Percentiles rank a stretch among this genome's conserved stretches.
Evolutionary conservation across 805 yeast genomes (phyloP).

Genomic region (Maudiozyma barnettii): DNA sequence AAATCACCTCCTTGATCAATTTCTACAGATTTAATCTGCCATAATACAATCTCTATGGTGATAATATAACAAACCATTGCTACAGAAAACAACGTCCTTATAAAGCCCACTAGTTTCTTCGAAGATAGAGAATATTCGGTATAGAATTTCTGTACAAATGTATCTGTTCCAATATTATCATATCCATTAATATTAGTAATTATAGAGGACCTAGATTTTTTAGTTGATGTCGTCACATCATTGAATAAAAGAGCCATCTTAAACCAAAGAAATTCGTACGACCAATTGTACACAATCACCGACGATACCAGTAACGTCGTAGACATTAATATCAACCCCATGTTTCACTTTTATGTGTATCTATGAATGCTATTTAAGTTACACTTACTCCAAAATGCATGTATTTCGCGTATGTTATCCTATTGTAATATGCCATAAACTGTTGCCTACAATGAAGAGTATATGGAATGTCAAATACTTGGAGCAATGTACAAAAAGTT

Average conservation of each 20-base stretch:
- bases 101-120: slow-evolving; percentile 8
- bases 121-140: slow-evolving; percentile 26
- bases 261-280: slow-evolving; percentile 16
- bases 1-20: slow-evolving; percentile 11
- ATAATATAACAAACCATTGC: slow-evolving; percentile 22
- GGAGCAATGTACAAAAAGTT: no score
- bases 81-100: slow-evolving; percentile 19
- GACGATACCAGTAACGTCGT: slow-evolving; percentile 5
- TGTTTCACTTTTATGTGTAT: not conserved
- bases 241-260: slow-evolving; percentile 18
- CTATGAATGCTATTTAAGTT: not conserved
- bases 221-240: slow-evolving; percentile 9
- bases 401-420: not conserved
- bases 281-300: slow-evolving; percentile 10
- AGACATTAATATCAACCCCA: slow-evolving; percentile 9
- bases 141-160: slow-evolving; percentile 23
- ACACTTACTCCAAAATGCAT: not conserved
- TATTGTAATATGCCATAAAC: no score
- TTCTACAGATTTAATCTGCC: slow-evolving; percentile 25
- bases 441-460: no score
- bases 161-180: slow-evolving; percentile 3
- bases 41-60: slow-evolving; percentile 25
- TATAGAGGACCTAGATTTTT: slow-evolving; percentile 1
- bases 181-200: slow-evolving; percentile 8
- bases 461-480: no score